Evolutionary conservation across 192 early-diverging fungal species (phyloP).

Genomic region (Neocallimastix lanati): DNA sequence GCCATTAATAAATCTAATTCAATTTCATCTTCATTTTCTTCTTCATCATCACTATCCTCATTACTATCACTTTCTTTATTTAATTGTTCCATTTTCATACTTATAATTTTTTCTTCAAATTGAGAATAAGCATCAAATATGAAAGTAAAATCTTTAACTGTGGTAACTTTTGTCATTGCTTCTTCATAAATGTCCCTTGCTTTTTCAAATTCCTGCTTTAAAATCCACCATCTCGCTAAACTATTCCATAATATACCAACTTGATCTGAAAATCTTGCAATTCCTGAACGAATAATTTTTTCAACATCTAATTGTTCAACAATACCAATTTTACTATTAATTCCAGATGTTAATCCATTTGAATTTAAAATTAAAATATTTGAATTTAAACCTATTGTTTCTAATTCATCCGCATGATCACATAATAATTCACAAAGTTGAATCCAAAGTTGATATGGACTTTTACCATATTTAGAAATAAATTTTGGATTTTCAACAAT

Average conservation of each 20-base stretch:
- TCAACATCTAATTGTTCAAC: slow-evolving; percentile 54
- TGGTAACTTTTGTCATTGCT: slow-evolving; percentile 55
- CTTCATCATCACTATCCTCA: slow-evolving; percentile 17
- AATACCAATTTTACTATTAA: slow-evolving; percentile 1
- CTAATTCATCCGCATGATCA: slow-evolving; percentile 41
- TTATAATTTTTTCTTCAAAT: slow-evolving; percentile 66
- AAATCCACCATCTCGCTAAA: slow-evolving; percentile 53
- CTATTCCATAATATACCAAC: slow-evolving; percentile 78
- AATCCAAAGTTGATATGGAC: slow-evolving; percentile 59
- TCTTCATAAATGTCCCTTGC: slow-evolving; percentile 92
- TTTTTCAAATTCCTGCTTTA: slow-evolving; percentile 56
- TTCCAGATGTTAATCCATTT: slow-evolving; percentile 1
- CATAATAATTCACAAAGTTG: slow-evolving; percentile 50
- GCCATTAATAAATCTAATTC: slow-evolving; percentile 67
- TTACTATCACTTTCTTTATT: slow-evolving; percentile 16
- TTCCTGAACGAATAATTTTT: slow-evolving; percentile 65
- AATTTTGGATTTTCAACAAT: slow-evolving; percentile 61
- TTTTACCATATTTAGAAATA: slow-evolving; percentile 41
- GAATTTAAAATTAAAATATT: slow-evolving; percentile 19
- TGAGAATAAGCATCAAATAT: slow-evolving; percentile 95
- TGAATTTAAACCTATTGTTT: slow-evolving; percentile 6
- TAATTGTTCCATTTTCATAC: slow-evolving; percentile 49
- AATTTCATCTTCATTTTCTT: slow-evolving; percentile 25
- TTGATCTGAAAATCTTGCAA: slow-evolving; percentile 58
- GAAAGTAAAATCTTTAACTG: slow-evolving; percentile 77